Base-by-base conservation (phyloP, 139 green algal species). In the Auxenochlorella pyrenoidosa region DNA sequence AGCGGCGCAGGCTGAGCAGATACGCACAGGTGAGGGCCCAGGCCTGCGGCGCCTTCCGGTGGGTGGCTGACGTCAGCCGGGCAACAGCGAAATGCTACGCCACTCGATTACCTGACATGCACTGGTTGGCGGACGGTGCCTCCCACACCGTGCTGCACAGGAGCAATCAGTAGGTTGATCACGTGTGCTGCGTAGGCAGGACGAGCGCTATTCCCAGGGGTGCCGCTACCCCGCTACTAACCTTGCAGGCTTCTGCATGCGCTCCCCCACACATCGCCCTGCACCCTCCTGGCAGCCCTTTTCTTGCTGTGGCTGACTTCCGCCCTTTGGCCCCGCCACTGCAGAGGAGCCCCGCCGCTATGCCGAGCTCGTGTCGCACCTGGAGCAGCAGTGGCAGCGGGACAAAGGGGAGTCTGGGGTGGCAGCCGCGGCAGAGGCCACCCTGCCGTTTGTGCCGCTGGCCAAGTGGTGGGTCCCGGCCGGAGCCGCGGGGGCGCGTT, bases 261-360 rank as follows among this genome's bases (percentile, higher is more conserved):
- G 30, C 12, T 26, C 10, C 5, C 16, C 32, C 32, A 8, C 68
- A 34, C n/a, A 26, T 3, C 68, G 8, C 13, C 30, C 68, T 73
- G 24, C 65, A 24, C 63, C 30, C 28, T 4, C 5, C 30, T 54
- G 47, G 47, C 63, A 36, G 63, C 63, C 63, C 28, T 71, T 21
- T 21, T n/a, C 24, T 19, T 38, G 30, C 3, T 28, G 8, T 40
- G 15, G 1, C 15, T 41, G 32, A 22, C 68, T 43, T 24, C 32
- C 16, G 30, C 36, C 73, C 26, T 28, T 30, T 51, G 21, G 12
- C 5, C 8, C 58, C 41, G 5, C 47, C n/a, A n/a, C 21, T 71
- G 82, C 88, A 92, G 86, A 94, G 59, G 94, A 96, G 81, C 90
- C 91, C 0, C 6, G 43, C 44, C 87, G 91, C 19, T 95, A 94